phyloP scores from a whole-genome alignment of 2,329 filamentous ascomycete species.

The Byssoonygena ceratinophila region DNA sequence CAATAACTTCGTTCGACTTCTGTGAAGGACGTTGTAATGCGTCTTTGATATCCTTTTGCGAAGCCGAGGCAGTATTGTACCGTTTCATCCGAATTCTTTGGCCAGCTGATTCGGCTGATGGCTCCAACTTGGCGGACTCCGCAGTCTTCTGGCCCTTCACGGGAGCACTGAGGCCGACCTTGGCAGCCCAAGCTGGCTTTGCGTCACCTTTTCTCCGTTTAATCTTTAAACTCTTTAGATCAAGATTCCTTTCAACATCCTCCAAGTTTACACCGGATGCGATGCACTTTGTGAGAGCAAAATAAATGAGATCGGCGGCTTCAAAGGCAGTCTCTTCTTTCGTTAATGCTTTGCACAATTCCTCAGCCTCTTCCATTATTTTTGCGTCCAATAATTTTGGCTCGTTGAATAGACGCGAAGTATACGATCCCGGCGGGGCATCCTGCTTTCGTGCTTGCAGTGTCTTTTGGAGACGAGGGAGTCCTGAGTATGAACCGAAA shows the following conservation, averaged over 20 bases:
- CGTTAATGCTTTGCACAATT: constrained; percentile 76
- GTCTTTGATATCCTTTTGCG: constrained; percentile 55
- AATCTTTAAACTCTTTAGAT: constrained; percentile 90
- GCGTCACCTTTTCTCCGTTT: constrained; percentile 88
- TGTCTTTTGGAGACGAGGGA: constrained; percentile 78
- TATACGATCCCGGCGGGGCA: constrained; percentile 85
- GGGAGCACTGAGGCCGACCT: constrained; percentile 52
- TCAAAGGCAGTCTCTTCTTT: constrained; percentile 84
- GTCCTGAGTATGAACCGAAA: constrained; percentile 73
- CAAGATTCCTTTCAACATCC: constrained; percentile 84
- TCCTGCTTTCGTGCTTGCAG: constrained; percentile 69
- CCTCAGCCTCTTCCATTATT: constrained; percentile 96
- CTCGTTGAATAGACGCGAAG: constrained; percentile 82
- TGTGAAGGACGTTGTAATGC: constrained; percentile 83
- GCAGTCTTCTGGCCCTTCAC: constrained; percentile 19
- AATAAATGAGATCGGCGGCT: constrained; percentile 90
- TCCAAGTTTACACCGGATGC: constrained; percentile 72
- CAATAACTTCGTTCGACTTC: constrained; percentile 84
- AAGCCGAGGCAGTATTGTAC: constrained; percentile 57
- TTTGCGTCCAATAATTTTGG: constrained; percentile 82
- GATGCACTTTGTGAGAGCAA: constrained; percentile 82
- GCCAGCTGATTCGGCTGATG: constrained; percentile 46
- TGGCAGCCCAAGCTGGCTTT: constrained; percentile 83
- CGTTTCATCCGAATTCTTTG: constrained; percentile 70
- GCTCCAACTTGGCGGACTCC: constrained; percentile 36